Evolutionary conservation across 2,329 filamentous ascomycete genomes (phyloP).

Genomic region (Paraphoma sp.): DNA sequence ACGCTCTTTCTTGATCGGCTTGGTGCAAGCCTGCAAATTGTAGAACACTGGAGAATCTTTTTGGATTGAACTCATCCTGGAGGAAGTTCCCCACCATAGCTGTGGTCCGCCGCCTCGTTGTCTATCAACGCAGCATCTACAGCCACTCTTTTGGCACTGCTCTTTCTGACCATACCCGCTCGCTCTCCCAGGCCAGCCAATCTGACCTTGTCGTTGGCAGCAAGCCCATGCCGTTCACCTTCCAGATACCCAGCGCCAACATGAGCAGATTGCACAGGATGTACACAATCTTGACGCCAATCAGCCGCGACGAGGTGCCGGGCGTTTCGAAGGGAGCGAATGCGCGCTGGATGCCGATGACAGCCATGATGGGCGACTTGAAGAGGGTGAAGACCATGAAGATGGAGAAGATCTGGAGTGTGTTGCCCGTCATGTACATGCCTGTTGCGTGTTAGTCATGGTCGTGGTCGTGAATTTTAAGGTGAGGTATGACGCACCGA

Average conservation of each 20-base stretch:
- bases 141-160: slow-evolving; percentile 46
- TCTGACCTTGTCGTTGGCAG: slow-evolving; percentile 96
- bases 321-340: slow-evolving; percentile 91
- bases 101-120: no score
- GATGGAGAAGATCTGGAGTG: slow-evolving; percentile 97
- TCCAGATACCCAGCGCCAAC: slow-evolving; percentile 88
- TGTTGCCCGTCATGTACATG: slow-evolving; percentile 99
- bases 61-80: no score
- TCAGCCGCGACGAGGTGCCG: slow-evolving; percentile 73
- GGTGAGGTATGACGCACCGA: slow-evolving; percentile 62
- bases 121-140: slow-evolving; percentile 9
- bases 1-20: no score
- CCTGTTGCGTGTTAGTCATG: slow-evolving; percentile 27
- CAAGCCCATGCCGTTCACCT: slow-evolving; percentile 94
- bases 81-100: no score
- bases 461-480: neutral
- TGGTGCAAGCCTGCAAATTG: no score
- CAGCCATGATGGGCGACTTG: slow-evolving; percentile 89
- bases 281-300: slow-evolving; percentile 87
- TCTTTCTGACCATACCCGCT: slow-evolving; percentile 58
- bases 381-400: slow-evolving; percentile 99
- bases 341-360: slow-evolving; percentile 82
- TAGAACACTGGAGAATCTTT: no score
- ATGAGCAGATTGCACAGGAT: slow-evolving; percentile 85
- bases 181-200: slow-evolving; percentile 94